Evolutionary conservation across 73 alveolate species (phyloP), one percentile per base, ranked within the genome.

Genomic region (Tetrahymena malaccensis): DNA sequence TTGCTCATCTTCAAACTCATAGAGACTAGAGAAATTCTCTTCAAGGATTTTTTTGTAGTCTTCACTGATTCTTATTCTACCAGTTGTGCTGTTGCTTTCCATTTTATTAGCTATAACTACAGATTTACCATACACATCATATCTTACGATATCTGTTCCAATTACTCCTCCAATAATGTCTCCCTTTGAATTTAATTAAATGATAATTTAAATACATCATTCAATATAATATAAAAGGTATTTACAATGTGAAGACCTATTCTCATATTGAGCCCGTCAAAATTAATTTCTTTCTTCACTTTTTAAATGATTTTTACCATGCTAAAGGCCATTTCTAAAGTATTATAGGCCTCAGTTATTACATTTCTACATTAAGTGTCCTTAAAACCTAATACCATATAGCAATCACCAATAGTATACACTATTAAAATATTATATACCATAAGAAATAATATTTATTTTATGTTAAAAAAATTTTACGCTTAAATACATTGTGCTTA

Each of bases 381-480:
- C 25, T 70, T 95, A 85, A 93, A 85, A 43, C 97, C 97, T 9
- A 95, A 50, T 13, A 93, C 97, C 37, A 95, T 95, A 93, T 95
- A 95, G 35, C 97, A 95, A 34, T 95, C 97, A 22, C 97, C 97
- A 93, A 95, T 95, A 13, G 97, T 95, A 21, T 95, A 94, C 17
- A 95, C 89, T 70, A 40, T 11, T 40, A 40, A 40, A 40, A 40
- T 0, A 10, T 35, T 35, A 37, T 40, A 6, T 40, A 40, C 9
- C 15, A 40, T 40, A 40, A 40, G 9, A 6, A 40, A 40, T n/a
- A 40, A 6, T 40, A 6, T 40, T 40, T 2, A 40, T 40, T 2
- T 40, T 40, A 6, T 40, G 3, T 27, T 9, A 9, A 70, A 19
- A 19, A 7, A 27, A 70, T 0, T 31, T 70, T 70, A 70, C 89